These are phyloP conservation scores for Coccinonectria pachysandricola DNA, from an alignment of 2,329 filamentous ascomycete genomes.

Conservation along the genomic window DNA sequence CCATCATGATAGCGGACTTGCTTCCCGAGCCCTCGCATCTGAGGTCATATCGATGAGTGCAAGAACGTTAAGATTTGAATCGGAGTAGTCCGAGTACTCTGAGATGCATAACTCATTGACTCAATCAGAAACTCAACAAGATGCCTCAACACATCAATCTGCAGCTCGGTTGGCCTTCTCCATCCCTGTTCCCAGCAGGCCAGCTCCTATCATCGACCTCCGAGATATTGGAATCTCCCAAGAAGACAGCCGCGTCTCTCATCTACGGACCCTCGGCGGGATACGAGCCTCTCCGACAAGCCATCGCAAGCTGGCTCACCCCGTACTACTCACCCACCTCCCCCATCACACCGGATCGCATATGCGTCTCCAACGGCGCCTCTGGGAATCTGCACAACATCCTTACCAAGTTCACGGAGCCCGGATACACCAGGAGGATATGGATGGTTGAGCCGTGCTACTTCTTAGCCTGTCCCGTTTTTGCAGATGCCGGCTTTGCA, in stretches of 20 bases:
- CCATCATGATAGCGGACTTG: too few relatives aligned
- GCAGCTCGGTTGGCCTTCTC: not conserved
- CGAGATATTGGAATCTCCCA: not conserved
- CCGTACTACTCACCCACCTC: not conserved
- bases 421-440: conserved; percentile 47
- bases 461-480: conserved; percentile 50
- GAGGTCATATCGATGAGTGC: too few relatives aligned
- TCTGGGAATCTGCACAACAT: not conserved
- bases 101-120: too few relatives aligned
- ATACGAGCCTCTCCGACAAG: not conserved
- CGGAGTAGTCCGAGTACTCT: too few relatives aligned
- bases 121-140: too few relatives aligned
- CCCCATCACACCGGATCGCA: not conserved
- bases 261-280: not conserved
- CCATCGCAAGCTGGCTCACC: not conserved
- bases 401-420: conserved; percentile 41
- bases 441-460: conserved; percentile 56
- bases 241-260: not conserved
- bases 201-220: not conserved
- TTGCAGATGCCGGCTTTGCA: conserved; percentile 50
- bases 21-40: too few relatives aligned
- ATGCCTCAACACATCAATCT: too few relatives aligned
- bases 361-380: not conserved
- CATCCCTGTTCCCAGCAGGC: not conserved
- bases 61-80: too few relatives aligned